phyloP scores from a whole-genome alignment of 208 protist genomes.

The Trypanosoma avium region DNA sequence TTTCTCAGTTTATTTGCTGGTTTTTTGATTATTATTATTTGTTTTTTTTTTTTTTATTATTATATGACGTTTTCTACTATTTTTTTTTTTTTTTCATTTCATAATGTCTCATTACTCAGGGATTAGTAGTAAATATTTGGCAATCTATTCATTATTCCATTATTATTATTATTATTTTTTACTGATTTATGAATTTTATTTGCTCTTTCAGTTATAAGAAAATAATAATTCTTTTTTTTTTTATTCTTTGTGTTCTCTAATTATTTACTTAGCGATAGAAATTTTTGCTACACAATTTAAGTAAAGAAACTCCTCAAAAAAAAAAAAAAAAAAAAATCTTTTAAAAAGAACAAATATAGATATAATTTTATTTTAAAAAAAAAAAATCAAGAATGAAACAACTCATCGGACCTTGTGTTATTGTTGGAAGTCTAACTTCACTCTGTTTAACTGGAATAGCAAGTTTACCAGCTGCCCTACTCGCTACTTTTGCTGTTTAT shows the following conservation, averaged over 20 bases:
- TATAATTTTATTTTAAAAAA: background rate
- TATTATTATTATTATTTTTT: too few relatives aligned
- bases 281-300: too few relatives aligned
- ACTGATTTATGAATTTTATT: too few relatives aligned
- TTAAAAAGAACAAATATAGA: background rate
- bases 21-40: constrained; percentile 1
- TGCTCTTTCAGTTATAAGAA: too few relatives aligned
- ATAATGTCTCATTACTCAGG: too few relatives aligned
- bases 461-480: background rate
- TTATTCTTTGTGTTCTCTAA: background rate
- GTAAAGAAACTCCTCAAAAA: too few relatives aligned
- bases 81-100: constrained; percentile 3
- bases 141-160: too few relatives aligned
- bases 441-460: background rate
- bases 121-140: too few relatives aligned
- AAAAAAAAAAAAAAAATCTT: background rate
- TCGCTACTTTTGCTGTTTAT: constrained; percentile 34
- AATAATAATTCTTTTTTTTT: background rate
- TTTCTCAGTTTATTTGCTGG: background rate
- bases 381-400: constrained; percentile 16
- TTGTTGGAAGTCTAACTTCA: background rate
- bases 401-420: constrained; percentile 12
- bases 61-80: background rate
- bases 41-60: background rate
- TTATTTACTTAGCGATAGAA: too few relatives aligned